Conservation (phyloP, 1,139 yeast genomes). For the Kluyveromyces sp. region DNA sequence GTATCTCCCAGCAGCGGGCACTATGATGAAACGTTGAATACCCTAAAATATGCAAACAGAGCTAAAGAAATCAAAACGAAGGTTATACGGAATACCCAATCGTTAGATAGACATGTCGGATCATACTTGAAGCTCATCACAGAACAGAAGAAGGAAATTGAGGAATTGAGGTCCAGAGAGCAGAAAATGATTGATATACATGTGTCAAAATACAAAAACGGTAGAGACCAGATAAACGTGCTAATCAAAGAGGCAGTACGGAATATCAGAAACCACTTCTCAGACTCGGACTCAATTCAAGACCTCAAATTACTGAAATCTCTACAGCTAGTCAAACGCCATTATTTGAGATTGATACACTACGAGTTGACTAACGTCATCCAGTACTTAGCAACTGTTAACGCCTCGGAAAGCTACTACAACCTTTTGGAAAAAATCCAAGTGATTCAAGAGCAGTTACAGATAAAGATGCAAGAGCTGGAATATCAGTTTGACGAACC, state of each 20-base stretch:
- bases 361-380: slow-evolving; percentile 35
- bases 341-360: slow-evolving; percentile 41
- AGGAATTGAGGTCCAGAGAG: slow-evolving; percentile 57
- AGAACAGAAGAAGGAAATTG: slow-evolving; percentile 73
- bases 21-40: slow-evolving; percentile 86
- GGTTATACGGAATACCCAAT: slow-evolving; percentile 65
- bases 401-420: slow-evolving; percentile 10
- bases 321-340: slow-evolving; percentile 48
- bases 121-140: slow-evolving; percentile 81
- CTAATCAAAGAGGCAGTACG: slow-evolving; percentile 39
- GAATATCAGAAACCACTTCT: slow-evolving; percentile 37
- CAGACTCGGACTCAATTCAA: slow-evolving; percentile 41
- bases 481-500: slow-evolving; percentile 46
- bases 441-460: slow-evolving; percentile 21
- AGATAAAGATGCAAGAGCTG: slow-evolving; percentile 41
- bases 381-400: slow-evolving; percentile 14
- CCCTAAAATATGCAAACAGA: slow-evolving; percentile 82
- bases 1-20: slow-evolving; percentile 80
- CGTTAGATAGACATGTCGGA: slow-evolving; percentile 78
- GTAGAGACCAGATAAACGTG: slow-evolving; percentile 35
- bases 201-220: slow-evolving; percentile 30
- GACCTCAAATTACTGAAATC: slow-evolving; percentile 40
- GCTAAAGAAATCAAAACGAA: slow-evolving; percentile 89
- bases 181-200: slow-evolving; percentile 36
- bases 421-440: not conserved